These are phyloP conservation scores for Saussurea involucrata DNA, from an alignment of 129 eudicot species.

Conservation along the genomic window DNA sequence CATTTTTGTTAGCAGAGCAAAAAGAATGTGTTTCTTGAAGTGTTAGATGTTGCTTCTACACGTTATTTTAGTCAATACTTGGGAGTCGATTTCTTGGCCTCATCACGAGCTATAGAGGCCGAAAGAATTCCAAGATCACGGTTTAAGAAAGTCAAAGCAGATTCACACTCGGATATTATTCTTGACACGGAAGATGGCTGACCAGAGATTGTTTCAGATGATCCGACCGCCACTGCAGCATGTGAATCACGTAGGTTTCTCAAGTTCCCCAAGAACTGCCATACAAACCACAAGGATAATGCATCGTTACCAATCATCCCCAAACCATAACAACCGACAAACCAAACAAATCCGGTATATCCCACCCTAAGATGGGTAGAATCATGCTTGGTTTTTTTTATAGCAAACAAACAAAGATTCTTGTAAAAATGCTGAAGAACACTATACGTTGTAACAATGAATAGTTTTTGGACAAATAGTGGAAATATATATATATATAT, in stretches of 20 bases:
- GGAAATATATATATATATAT: too few relatives aligned
- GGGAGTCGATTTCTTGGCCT: constrained; percentile 41
- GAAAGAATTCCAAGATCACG: constrained; percentile 93
- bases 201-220: constrained; percentile 80
- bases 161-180: constrained; percentile 94
- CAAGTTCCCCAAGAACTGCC: constrained; percentile 88
- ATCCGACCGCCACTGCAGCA: constrained; percentile 89
- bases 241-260: constrained; percentile 96
- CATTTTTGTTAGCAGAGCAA: constrained; percentile 11
- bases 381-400: not conserved
- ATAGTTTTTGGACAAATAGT: not conserved
- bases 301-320: not conserved
- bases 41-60: constrained; percentile 12
- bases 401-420: not conserved
- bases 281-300: constrained; percentile 1
- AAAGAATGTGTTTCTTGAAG: constrained; percentile 8
- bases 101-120: constrained; percentile 93
- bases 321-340: not conserved
- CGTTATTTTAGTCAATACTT: constrained; percentile 22
- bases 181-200: constrained; percentile 84
- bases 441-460: not conserved
- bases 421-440: not conserved
- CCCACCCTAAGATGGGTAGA: not conserved
- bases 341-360: not conserved
- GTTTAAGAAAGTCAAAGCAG: constrained; percentile 74